Base-by-base conservation (phyloP, 768 basidiomycete genomes). In the Nidularia pulvinata region DNA sequence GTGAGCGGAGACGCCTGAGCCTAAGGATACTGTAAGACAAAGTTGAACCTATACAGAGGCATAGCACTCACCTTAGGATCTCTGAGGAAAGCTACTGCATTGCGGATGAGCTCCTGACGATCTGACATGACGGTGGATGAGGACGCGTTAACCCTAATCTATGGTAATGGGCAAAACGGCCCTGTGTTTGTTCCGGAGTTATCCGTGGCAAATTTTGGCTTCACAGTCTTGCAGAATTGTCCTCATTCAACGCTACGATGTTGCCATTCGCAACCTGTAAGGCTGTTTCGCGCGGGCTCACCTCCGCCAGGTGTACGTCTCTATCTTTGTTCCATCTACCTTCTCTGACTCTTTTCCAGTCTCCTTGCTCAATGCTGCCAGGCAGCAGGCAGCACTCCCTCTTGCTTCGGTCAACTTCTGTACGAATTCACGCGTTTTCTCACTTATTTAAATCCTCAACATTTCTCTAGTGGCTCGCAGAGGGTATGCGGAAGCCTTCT, bases 21-120 rank as follows among this genome's bases (percentile, higher is more conserved):
- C 93, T 96, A 59, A 55, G 46, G 25, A 30, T 49, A 44, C 2
- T 36, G 48, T 16, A 14, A 53, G 34, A 37, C 35, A 1, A 2
- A 7, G 22, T n/a, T 35, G 2, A 6, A 50, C 5, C n/a, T 39
- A 6, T 48, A 4, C 32, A 22, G 7, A 37, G 45, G 9, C 49
- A 4, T 32, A 22, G 7, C 35, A 44, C 9, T 49, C 60, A 87
- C 94, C 73, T 90, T 90, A 47, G 89, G 85, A 68, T 96, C 94
- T n/a, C 77, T 75, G 50, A 97, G 81, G 69, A 97, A 96, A 0
- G 82, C 75, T 56, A 96, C 83, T 0, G 95, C 95, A 74, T 88
- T 92, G 43, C 80, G 82, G 51, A 96, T 65, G 56, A 93, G 80
- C 48, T 94, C 90, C 61, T 81, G 79, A 64, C 88, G 81, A 64